Evolutionary conservation across 139 green algal genomes (phyloP).

Genomic region (Penium margaritaceum): DNA sequence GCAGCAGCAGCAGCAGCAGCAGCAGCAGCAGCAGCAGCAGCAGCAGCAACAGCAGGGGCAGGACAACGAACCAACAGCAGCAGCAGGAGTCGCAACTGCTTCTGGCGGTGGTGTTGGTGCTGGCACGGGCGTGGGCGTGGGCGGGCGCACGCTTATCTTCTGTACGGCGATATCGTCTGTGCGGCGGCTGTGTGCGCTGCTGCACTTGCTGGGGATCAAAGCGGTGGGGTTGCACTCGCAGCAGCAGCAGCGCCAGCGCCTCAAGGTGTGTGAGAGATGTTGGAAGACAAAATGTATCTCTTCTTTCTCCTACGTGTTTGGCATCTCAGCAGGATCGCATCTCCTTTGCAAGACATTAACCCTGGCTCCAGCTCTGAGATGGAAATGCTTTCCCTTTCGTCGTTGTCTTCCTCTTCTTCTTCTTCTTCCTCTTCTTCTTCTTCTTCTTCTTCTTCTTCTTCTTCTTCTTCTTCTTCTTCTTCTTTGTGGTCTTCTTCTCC

Average conservation of each 20-base stretch:
- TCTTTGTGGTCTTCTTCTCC: too few species aligned
- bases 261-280: too few species aligned
- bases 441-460: too few species aligned
- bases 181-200: slow-evolving; percentile 69
- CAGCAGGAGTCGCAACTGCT: too few species aligned
- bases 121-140: slow-evolving; percentile 38
- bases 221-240: slow-evolving; percentile 68
- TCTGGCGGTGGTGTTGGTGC: slow-evolving; percentile 46
- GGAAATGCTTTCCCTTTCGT: too few species aligned
- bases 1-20: not conserved
- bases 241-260: slow-evolving; percentile 85
- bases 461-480: too few species aligned
- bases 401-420: not conserved
- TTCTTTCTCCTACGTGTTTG: too few species aligned
- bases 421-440: not conserved
- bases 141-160: slow-evolving; percentile 83
- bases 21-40: not conserved
- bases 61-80: too few species aligned
- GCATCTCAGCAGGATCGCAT: too few species aligned
- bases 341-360: too few species aligned
- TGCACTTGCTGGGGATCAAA: slow-evolving; percentile 64
- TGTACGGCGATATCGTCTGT: slow-evolving; percentile 76
- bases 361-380: too few species aligned
- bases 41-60: not conserved
- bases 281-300: too few species aligned